Conservation (phyloP, 1,284 basidiomycete genomes). For the Moesziomyces parantarcticus region DNA sequence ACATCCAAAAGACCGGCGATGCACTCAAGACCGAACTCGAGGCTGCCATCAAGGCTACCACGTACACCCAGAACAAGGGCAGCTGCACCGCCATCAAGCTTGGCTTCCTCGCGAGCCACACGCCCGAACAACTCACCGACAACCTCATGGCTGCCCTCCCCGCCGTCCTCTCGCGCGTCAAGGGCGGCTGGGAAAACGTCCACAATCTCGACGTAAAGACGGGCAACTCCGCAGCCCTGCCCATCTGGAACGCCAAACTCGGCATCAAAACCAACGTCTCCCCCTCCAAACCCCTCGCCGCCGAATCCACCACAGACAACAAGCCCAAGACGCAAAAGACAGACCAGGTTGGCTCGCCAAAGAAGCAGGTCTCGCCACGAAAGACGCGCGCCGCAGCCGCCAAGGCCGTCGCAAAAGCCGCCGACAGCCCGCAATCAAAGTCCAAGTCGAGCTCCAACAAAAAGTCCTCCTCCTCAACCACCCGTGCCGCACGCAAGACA, state of each 20-base stretch:
- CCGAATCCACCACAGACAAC: not conserved
- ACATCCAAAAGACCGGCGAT: conserved; percentile 78
- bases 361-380: conserved; percentile 6
- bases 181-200: conserved; percentile 88
- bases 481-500: too few species aligned
- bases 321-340: conserved; percentile 2
- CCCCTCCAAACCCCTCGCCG: not conserved
- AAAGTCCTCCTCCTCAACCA: not conserved
- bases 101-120: conserved; percentile 77
- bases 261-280: conserved; percentile 67
- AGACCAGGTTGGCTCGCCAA: conserved; percentile 1
- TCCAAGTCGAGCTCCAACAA: too few species aligned
- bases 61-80: conserved; percentile 77
- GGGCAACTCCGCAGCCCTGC: conserved; percentile 82
- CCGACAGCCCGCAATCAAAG: conserved; percentile 9
- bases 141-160: conserved; percentile 86
- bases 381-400: conserved; percentile 21
- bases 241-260: conserved; percentile 86
- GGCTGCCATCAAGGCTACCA: conserved; percentile 87
- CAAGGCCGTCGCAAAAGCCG: not conserved
- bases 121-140: conserved; percentile 77
- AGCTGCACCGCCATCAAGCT: conserved; percentile 77
- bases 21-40: conserved; percentile 85
- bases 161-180: conserved; percentile 76
- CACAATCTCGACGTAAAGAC: conserved; percentile 93